These are phyloP conservation scores for Apodospora peruviana DNA, from an alignment of 495 filamentous ascomycete genomes.

Conservation along the genomic window DNA sequence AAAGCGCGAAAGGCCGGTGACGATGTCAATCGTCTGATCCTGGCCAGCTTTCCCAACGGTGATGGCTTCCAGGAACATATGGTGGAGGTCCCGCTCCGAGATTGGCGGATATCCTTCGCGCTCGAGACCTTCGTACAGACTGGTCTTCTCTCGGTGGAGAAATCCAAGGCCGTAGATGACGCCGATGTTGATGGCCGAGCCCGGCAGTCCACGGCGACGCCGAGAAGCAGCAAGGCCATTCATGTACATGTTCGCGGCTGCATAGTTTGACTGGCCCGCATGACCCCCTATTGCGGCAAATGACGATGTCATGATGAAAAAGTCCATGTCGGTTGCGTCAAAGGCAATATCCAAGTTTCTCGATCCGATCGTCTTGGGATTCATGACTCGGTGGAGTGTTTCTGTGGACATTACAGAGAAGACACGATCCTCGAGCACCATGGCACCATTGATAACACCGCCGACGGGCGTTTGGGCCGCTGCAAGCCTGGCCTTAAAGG, in stretches of 20 bases:
- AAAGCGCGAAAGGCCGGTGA: conserved; percentile 35
- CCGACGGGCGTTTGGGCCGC: conserved; percentile 30
- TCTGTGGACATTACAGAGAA: conserved; percentile 43
- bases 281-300: conserved; percentile 43
- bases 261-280: conserved; percentile 49
- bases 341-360: conserved; percentile 35
- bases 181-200: conserved; percentile 51
- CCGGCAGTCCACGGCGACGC: conserved; percentile 25
- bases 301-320: conserved; percentile 47
- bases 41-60: conserved; percentile 27
- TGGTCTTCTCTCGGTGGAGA: conserved; percentile 40
- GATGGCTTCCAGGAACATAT: conserved; percentile 56
- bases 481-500: conserved; percentile 22
- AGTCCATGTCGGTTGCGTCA: conserved; percentile 28
- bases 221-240: conserved; percentile 36
- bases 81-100: conserved; percentile 55
- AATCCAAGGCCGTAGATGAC: conserved; percentile 54
- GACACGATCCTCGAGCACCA: conserved; percentile 46
- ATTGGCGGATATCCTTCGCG: conserved; percentile 46
- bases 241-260: conserved; percentile 53
- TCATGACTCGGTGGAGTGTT: conserved; percentile 32
- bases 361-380: conserved; percentile 40
- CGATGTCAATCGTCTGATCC: conserved; percentile 23
- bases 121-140: conserved; percentile 35
- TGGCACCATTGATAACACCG: conserved; percentile 49